Evolutionary conservation across 805 yeast genomes (phyloP).

Genomic region (Candida manassasensis): DNA sequence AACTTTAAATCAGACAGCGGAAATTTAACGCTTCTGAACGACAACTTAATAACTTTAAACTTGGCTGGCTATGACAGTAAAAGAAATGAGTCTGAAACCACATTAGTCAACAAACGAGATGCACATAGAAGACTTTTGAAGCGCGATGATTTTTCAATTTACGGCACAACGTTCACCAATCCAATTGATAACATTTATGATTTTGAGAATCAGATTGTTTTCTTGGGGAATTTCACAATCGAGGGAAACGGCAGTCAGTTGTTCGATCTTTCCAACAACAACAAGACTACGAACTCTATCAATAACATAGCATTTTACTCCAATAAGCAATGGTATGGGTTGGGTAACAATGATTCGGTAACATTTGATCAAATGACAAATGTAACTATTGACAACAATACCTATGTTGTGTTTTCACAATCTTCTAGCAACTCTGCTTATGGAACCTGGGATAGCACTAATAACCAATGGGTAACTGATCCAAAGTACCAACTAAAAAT

Average conservation of each 20-base stretch:
- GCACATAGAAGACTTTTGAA: slow-evolving; percentile 8
- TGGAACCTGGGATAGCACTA: slow-evolving; percentile 39
- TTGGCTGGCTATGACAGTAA: slow-evolving; percentile 27
- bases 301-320: slow-evolving; percentile 35
- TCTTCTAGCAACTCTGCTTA: slow-evolving; percentile 17
- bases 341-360: slow-evolving; percentile 27
- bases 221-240: slow-evolving; percentile 30
- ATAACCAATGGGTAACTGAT: slow-evolving; percentile 30
- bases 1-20: slow-evolving; percentile 35
- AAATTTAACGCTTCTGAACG: slow-evolving; percentile 23
- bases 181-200: slow-evolving; percentile 20
- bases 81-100: slow-evolving; percentile 23
- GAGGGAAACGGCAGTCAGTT: slow-evolving; percentile 25
- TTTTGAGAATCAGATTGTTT: slow-evolving; percentile 18
- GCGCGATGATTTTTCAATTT: slow-evolving; percentile 16
- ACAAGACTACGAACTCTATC: slow-evolving; percentile 19
- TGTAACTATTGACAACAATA: slow-evolving; percentile 32
- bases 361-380: slow-evolving; percentile 27
- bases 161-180: slow-evolving; percentile 28
- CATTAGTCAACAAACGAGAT: slow-evolving; percentile 10
- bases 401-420: slow-evolving; percentile 38
- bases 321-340: slow-evolving; percentile 38
- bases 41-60: slow-evolving; percentile 24
- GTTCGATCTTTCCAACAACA: slow-evolving; percentile 24
- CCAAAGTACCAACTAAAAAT: slow-evolving; percentile 27